These are phyloP conservation scores for Nissolia schottii DNA, from an alignment of 306 rosid species.

Conservation along the genomic window DNA sequence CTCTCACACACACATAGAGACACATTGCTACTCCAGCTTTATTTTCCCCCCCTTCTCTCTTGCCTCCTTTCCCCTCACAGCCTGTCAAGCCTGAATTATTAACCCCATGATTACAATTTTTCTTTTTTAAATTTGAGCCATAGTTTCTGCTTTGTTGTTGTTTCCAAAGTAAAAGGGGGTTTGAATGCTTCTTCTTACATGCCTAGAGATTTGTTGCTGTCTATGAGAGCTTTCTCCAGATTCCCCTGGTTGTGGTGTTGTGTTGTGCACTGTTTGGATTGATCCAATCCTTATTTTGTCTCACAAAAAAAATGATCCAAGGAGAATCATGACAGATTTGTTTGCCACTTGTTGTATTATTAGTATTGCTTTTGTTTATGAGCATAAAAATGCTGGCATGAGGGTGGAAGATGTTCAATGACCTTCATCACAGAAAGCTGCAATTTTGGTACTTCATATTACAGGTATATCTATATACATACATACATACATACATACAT, in stretches of 20 bases:
- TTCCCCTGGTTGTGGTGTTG: conserved; percentile 34
- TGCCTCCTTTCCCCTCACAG: conserved; percentile 66
- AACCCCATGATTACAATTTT: conserved; percentile 40
- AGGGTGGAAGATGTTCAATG: conserved; percentile 53
- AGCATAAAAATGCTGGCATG: conserved; percentile 43
- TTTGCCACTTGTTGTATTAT: neutral
- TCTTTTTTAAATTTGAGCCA: conserved; percentile 22
- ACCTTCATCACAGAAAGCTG: conserved; percentile 41
- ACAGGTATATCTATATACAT: too few relatives aligned
- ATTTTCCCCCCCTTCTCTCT: too few relatives aligned
- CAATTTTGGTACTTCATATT: conserved; percentile 40
- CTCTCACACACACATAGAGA: conserved; percentile 31
- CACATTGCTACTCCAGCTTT: conserved; percentile 43
- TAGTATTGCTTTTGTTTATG: neutral
- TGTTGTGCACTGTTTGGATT: conserved; percentile 41
- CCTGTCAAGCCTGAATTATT: conserved; percentile 83
- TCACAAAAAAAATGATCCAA: conserved; percentile 9
- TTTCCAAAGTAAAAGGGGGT: conserved; percentile 31
- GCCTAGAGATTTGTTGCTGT: conserved; percentile 55
- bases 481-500: too few relatives aligned
- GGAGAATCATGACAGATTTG: conserved; percentile 25
- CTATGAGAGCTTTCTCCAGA: conserved; percentile 41
- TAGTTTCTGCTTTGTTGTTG: conserved; percentile 42
- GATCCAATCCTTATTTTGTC: conserved; percentile 40
- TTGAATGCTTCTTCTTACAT: conserved; percentile 38